Evolutionary conservation across 148 eudicot species (phyloP), one percentile per base, ranked within the genome.

Genomic region (Cornus florida): DNA sequence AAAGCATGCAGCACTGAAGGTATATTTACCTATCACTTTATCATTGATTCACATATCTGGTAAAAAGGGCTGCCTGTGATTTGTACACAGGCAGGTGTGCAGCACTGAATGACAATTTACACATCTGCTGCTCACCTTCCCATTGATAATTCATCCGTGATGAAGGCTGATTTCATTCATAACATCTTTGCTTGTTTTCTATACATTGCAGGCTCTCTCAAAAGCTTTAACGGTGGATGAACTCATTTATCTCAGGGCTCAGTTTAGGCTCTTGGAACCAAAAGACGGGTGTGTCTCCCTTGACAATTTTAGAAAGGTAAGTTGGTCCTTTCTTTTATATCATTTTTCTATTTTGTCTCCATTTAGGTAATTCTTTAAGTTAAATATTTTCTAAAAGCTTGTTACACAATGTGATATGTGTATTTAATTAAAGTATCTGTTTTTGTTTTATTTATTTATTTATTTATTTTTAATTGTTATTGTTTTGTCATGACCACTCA

Each of bases 1-100:
- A 60, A 96, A 90, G 81, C 97, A 93, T 17, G 97, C 95, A 43
- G 98, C 98, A 46, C 71, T 91, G 14, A 92, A 89, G 93, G 99
- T 94, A 81, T 22, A 81, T 22, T 78, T 59, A 20, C 57, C 76
- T 33, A 35, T 66, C 75, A 35, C 13, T 7, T 74, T 39, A 20
- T 24, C 20, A 38, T 60, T 60, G 46, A 12, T 23, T 53, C 12
- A 68, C 14, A 48, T 11, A 41, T 22, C 17, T 22, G 13, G 20
- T 41, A 23, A 23, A 43, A 20, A 48, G 23, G 41, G 67, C 35
- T 75, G 56, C 70, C 23, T 59, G 48, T 35, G 19, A 35, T 32
- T 33, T 19, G 33, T 73, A 17, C 7, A 31, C 22, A 32, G 70
- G 70, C 70, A 13, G 17, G 1, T 14, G 41, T 17, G 67, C 33